Evolutionary conservation across 345 rosid species (phyloP).

Genomic region (Citrus inodora): DNA sequence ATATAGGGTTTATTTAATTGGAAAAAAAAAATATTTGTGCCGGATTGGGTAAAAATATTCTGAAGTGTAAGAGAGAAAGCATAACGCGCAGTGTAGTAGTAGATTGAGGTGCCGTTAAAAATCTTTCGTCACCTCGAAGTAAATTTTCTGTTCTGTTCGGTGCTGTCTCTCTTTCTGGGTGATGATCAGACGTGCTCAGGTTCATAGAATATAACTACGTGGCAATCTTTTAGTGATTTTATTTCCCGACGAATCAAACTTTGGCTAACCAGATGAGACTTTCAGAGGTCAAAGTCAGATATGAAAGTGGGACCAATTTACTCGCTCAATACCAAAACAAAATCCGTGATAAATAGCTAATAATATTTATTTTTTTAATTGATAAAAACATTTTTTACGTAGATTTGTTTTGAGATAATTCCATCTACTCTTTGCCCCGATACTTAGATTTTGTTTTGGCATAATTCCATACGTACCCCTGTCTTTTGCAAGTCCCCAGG

Average conservation of each 20-base stretch:
- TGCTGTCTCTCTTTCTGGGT: not conserved
- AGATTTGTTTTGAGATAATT: not conserved
- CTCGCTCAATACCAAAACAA: not conserved
- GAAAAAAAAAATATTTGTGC: not conserved
- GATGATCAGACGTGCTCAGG: not conserved
- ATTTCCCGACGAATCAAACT: not conserved
- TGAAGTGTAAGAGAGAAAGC: not conserved
- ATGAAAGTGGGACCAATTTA: not conserved
- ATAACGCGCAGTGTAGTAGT: not conserved
- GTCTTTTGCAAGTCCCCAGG: not conserved
- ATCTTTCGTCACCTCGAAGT: not conserved
- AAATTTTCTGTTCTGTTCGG: not conserved
- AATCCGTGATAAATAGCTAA: not conserved
- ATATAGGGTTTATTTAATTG: constrained; percentile 7
- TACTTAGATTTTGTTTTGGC: not conserved
- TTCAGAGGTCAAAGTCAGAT: not conserved
- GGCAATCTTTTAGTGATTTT: not conserved
- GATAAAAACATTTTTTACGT: too few species aligned
- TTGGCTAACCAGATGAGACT: not conserved
- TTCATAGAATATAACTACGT: not conserved
- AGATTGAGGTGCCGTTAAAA: not conserved
- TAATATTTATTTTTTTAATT: too few species aligned
- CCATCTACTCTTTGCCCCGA: not conserved
- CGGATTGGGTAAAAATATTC: not conserved
- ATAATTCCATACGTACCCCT: not conserved